Percentiles rank a stretch among this genome's conserved stretches.
phyloP scores from a whole-genome alignment of 1,284 basidiomycete genomes.

The Sanghuangporus weigelae region DNA sequence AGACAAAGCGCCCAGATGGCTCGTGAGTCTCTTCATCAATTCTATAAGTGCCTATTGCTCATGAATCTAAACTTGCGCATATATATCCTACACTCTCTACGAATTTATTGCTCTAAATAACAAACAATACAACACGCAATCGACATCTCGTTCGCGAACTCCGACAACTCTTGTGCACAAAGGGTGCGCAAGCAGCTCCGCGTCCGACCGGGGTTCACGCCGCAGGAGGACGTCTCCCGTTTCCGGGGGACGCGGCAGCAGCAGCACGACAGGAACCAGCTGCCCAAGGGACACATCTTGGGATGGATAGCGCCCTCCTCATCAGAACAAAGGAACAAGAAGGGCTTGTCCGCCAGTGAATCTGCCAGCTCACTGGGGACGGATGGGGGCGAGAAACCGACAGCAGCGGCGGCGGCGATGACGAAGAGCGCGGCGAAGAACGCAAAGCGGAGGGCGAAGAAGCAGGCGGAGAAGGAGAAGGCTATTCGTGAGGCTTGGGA shows the following conservation, averaged over 20 bases:
- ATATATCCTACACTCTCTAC: neutral
- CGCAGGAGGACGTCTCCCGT: conserved; percentile 85
- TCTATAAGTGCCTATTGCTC: neutral
- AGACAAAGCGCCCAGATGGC: conserved; percentile 81
- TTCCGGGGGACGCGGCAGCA: conserved; percentile 77
- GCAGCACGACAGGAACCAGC: conserved; percentile 55
- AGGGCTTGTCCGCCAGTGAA: conserved; percentile 25
- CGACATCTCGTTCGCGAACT: neutral
- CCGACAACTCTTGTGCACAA: too few species aligned
- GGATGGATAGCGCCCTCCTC: conserved; percentile 69
- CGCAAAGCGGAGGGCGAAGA: conserved; percentile 77
- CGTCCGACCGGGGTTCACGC: conserved; percentile 90
- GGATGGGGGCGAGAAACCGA: conserved; percentile 22
- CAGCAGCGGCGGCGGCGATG: conserved; percentile 25
- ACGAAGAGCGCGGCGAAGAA: conserved; percentile 40
- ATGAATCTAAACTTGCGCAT: neutral
- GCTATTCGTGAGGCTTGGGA: conserved; percentile 65
- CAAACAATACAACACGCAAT: conserved; percentile 1
- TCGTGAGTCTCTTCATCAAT: conserved; percentile 54
- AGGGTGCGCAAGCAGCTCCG: conserved; percentile 88
- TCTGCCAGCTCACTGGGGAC: conserved; percentile 13
- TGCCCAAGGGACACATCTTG: conserved; percentile 73
- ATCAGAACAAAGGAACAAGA: conserved; percentile 27
- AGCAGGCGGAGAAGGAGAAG: conserved; percentile 53
- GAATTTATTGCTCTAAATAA: conserved; percentile 4